Evolutionary conservation across 495 filamentous ascomycete genomes (phyloP).

Genomic region (Bryoglossum gracile): DNA sequence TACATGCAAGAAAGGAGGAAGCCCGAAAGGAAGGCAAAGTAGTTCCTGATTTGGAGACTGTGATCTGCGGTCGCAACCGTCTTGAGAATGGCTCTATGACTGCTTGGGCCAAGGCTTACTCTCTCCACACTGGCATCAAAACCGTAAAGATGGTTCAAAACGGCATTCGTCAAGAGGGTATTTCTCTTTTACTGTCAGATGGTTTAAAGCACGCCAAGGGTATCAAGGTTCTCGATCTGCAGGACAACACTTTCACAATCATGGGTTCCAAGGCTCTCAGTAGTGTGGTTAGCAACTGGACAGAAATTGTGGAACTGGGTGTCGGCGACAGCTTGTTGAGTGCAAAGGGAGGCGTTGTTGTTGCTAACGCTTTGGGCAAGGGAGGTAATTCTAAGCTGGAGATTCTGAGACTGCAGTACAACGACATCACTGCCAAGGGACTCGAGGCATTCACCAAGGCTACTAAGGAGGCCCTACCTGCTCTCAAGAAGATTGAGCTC

Average conservation of each 20-base stretch:
- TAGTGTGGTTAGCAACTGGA: slow-evolving; percentile 66
- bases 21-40: slow-evolving; percentile 57
- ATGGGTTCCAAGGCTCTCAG: slow-evolving; percentile 73
- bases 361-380: slow-evolving; percentile 64
- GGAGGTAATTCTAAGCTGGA: slow-evolving; percentile 72
- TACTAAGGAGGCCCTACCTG: slow-evolving; percentile 56
- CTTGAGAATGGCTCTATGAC: slow-evolving; percentile 94
- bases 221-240: slow-evolving; percentile 75
- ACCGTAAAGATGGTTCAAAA: slow-evolving; percentile 98
- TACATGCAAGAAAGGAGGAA: slow-evolving; percentile 68
- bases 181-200: slow-evolving; percentile 64
- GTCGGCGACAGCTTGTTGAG: slow-evolving; percentile 83
- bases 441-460: slow-evolving; percentile 62
- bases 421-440: slow-evolving; percentile 75
- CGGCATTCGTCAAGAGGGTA: slow-evolving; percentile 91
- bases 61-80: slow-evolving; percentile 92
- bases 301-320: slow-evolving; percentile 69
- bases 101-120: slow-evolving; percentile 83
- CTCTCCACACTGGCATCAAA: slow-evolving; percentile 69
- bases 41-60: slow-evolving; percentile 78
- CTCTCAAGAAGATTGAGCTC: slow-evolving; percentile 74
- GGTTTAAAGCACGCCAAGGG: slow-evolving; percentile 60
- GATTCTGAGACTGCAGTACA: slow-evolving; percentile 81
- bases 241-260: slow-evolving; percentile 94
- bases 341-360: slow-evolving; percentile 64